Percentiles rank a stretch among this genome's conserved stretches.
Evolutionary conservation across 257 asterid species (phyloP).

Genomic region (Salvia hispanica): DNA sequence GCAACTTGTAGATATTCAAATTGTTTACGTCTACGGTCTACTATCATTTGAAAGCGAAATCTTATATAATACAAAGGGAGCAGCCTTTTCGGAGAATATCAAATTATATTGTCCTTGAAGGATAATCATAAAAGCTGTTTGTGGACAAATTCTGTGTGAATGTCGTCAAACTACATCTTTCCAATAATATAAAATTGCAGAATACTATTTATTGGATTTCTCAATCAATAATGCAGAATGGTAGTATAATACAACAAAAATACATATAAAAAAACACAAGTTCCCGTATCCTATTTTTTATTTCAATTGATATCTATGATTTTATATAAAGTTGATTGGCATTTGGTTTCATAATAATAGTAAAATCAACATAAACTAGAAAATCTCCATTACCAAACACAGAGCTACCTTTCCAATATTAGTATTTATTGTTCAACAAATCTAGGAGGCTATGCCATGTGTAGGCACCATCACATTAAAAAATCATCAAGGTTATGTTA

Average conservation of each 20-base stretch:
- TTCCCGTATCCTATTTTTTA: background rate
- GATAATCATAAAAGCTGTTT: background rate
- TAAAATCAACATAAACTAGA: background rate
- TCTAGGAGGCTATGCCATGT: background rate
- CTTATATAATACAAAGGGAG: too few relatives aligned
- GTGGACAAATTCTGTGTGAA: background rate
- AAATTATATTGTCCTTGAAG: background rate
- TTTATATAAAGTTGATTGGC: background rate
- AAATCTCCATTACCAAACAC: background rate
- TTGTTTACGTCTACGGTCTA: slow-evolving; percentile 4
- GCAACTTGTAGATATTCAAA: background rate
- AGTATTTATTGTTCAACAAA: background rate
- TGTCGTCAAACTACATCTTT: background rate
- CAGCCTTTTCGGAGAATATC: background rate
- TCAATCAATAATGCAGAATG: background rate
- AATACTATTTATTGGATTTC: background rate
- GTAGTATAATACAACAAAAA: background rate
- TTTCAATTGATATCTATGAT: background rate
- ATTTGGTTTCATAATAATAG: background rate
- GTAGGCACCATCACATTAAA: background rate
- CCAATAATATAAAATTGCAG: background rate
- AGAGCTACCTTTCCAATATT: background rate
- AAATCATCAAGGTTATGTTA: background rate
- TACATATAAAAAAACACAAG: background rate
- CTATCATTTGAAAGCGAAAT: background rate